phyloP scores from a whole-genome alignment of 139 green algal genomes.

The Chlamydomonas schloesseri region DNA sequence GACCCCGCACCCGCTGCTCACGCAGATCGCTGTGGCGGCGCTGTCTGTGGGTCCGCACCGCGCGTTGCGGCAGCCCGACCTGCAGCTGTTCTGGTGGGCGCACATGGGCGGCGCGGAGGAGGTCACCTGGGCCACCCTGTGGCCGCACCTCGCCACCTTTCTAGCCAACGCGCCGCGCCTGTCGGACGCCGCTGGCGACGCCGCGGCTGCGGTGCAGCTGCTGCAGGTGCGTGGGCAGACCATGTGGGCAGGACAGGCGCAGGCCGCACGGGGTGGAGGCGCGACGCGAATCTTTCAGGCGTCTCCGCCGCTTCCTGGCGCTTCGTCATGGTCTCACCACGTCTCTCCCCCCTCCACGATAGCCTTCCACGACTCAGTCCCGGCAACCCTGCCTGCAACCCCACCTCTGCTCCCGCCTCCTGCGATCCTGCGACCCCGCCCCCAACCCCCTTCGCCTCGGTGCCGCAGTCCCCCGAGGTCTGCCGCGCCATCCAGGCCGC shows the following conservation, averaged over 20 bases:
- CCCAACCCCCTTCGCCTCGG: too few species aligned
- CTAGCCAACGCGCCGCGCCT: slow-evolving; percentile 25
- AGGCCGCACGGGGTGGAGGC: too few species aligned
- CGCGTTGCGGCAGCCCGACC: slow-evolving; percentile 28
- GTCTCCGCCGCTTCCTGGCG: too few species aligned
- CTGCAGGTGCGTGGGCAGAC: neutral
- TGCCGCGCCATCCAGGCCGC: neutral
- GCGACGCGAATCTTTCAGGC: too few species aligned
- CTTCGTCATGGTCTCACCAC: too few species aligned
- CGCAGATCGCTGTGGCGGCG: slow-evolving; percentile 22
- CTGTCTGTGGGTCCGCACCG: slow-evolving; percentile 20
- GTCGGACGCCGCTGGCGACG: slow-evolving; percentile 4
- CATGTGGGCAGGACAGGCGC: too few species aligned
- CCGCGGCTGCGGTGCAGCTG: neutral
- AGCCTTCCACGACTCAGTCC: too few species aligned
- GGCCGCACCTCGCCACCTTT: slow-evolving; percentile 29
- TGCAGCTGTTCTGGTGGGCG: slow-evolving; percentile 44
- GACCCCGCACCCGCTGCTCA: neutral
- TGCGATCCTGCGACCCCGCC: too few species aligned
- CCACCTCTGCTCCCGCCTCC: too few species aligned
- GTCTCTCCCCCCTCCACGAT: too few species aligned
- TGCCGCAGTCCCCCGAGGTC: neutral
- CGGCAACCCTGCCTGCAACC: too few species aligned
- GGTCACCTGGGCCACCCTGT: slow-evolving; percentile 38
- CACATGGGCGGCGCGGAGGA: slow-evolving; percentile 31